phyloP scores from a whole-genome alignment of 1,139 yeast species.

The Hansenula anomala region DNA sequence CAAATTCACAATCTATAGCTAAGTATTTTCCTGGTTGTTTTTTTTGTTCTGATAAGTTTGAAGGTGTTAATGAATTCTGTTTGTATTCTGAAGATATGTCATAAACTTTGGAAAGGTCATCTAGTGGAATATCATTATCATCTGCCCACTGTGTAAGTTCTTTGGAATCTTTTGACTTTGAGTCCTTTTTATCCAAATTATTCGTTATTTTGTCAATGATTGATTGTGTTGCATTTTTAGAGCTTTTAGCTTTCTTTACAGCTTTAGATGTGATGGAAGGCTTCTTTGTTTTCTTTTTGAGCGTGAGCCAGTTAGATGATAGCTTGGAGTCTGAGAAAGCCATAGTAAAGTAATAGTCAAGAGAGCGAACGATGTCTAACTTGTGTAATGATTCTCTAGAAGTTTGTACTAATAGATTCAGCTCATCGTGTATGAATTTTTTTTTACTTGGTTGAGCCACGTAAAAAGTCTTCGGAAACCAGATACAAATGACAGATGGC shows the following conservation, averaged over 20 bases:
- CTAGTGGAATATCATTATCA: slow-evolving; percentile 17
- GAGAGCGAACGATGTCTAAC: no score
- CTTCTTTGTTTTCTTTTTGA: slow-evolving; percentile 11
- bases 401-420: no score
- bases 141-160: slow-evolving; percentile 13
- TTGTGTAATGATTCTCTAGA: no score
- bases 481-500: no score
- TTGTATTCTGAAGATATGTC: slow-evolving; percentile 3
- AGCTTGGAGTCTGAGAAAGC: slow-evolving; percentile 2
- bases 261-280: slow-evolving; percentile 1
- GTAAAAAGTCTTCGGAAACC: no score
- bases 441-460: no score
- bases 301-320: slow-evolving; percentile 17
- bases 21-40: slow-evolving; percentile 58
- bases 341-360: not conserved
- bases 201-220: slow-evolving; percentile 15
- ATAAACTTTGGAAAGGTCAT: slow-evolving; percentile 12
- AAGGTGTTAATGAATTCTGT: slow-evolving; percentile 7
- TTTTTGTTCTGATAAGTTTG: slow-evolving; percentile 12
- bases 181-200: slow-evolving; percentile 10
- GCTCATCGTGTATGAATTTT: no score
- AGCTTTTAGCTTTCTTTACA: slow-evolving; percentile 2
- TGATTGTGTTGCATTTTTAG: slow-evolving; percentile 6
- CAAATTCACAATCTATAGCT: slow-evolving; percentile 93
- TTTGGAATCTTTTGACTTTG: not conserved